phyloP scores from a whole-genome alignment of 1,284 basidiomycete genomes.

The Leccinum huronense region DNA sequence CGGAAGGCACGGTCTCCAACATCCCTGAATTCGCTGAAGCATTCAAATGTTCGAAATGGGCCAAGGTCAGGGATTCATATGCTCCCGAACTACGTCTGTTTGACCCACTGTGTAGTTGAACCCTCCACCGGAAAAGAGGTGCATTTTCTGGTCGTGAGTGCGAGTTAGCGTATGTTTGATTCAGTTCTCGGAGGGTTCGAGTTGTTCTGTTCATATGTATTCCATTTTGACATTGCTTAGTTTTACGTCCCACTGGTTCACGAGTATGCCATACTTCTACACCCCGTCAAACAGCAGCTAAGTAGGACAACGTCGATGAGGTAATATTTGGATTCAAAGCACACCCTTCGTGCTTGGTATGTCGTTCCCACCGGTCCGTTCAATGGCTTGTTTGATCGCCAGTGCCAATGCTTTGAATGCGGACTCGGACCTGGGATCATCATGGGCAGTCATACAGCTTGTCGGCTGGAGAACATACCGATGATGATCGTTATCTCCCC shows the following conservation, averaged over 20 bases:
- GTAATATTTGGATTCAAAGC: constrained; percentile 42
- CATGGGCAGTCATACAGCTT: constrained; percentile 7
- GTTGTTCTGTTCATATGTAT: constrained; percentile 21
- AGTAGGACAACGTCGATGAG: neutral
- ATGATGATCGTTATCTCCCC: constrained; percentile 98
- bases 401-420: constrained; percentile 98
- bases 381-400: constrained; percentile 92
- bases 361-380: constrained; percentile 86
- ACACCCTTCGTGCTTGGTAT: constrained; percentile 98
- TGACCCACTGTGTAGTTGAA: constrained; percentile 48
- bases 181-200: constrained; percentile 10
- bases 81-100: constrained; percentile 8
- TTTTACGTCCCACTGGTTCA: constrained; percentile 1
- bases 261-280: constrained; percentile 3
- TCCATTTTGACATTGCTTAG: constrained; percentile 11
- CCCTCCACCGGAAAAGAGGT: constrained; percentile 62
- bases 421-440: constrained; percentile 74
- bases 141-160: constrained; percentile 60
- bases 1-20: constrained; percentile 79
- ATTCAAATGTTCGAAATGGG: constrained; percentile 68
- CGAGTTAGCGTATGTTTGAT: constrained; percentile 8
- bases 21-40: constrained; percentile 77
- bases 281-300: neutral
- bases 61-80: constrained; percentile 50
- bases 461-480: constrained; percentile 53